phyloP scores from a whole-genome alignment of 192 early-diverging fungal species.

The Thoreauomyces humboldtii region DNA sequence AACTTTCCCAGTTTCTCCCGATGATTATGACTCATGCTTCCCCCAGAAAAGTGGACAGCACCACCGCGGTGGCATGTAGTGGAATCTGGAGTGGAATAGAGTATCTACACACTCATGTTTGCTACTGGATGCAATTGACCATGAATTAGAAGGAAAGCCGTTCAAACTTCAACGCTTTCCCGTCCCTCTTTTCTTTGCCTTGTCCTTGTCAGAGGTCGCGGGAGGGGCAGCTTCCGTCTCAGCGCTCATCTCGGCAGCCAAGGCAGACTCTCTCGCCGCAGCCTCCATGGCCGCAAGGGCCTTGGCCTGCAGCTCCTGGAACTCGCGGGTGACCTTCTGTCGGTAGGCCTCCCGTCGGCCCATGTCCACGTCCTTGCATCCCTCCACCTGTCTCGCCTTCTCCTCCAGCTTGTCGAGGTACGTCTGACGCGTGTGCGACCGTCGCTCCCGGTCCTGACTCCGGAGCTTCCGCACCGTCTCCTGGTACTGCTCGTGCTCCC shows the following conservation, averaged over 20 bases:
- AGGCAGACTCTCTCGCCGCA: slow-evolving; percentile 33
- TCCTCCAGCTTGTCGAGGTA: slow-evolving; percentile 33
- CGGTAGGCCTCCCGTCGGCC: slow-evolving; percentile 36
- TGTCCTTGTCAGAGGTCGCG: not conserved
- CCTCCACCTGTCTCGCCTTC: slow-evolving; percentile 30
- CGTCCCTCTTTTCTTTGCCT: slow-evolving; percentile 8
- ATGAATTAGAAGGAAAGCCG: no score
- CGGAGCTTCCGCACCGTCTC: slow-evolving; percentile 29
- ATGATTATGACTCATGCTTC: no score
- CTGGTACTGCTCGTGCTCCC: slow-evolving; percentile 27
- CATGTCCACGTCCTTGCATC: slow-evolving; percentile 23
- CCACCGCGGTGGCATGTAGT: no score
- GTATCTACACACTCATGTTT: no score
- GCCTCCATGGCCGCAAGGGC: slow-evolving; percentile 34
- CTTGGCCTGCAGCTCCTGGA: slow-evolving; percentile 40
- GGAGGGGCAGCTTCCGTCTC: slow-evolving; percentile 6
- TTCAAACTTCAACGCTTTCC: not conserved
- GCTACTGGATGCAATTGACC: no score
- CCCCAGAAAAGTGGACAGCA: no score
- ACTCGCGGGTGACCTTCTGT: slow-evolving; percentile 35
- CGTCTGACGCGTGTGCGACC: slow-evolving; percentile 11
- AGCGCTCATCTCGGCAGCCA: slow-evolving; percentile 33
- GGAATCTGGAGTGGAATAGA: no score
- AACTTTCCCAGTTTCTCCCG: no score
- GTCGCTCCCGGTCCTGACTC: slow-evolving; percentile 40